Base-by-base conservation (phyloP, 805 yeast genomes). In the Nadsonia fulvescens region DNA sequence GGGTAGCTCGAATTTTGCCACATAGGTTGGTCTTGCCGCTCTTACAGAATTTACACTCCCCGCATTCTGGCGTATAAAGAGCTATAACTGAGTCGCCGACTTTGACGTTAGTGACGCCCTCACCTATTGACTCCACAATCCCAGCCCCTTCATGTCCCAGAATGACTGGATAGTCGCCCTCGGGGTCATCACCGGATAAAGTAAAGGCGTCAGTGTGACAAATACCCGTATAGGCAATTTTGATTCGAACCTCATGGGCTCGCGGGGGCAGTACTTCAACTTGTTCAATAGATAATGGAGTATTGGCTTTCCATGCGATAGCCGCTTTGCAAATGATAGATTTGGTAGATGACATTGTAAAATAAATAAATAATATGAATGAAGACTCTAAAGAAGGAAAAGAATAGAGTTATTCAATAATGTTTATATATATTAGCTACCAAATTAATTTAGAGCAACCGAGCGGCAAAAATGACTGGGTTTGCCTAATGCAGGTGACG, bases 101-200 rank as follows among this genome's bases (percentile, higher is more conserved):
- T 57, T 81, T 78, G 42, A 86, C 94, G 44, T 55, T 66, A 34
- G 82, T 71, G 33, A 89, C 98, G 37, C 78, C 95, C 48, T 77
- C 93, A 44, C 99, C 99, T 21, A 89, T 64, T 27, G 81, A 66
- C 60, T 86, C 98, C 23, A 89, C 96, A 35, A 79, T 61, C 46
- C 98, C 99, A 20, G 95, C 93, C 54, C 95, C 94, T 55, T 89
- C 99, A 55, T 89, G 99, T 35, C 99, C 99, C 43, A 91, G 63
- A 34, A 89, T 58, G 12, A 71, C 74, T 10, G 96, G 96, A 66
- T 82, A 82, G 9, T 73, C 77, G 42, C 96, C 98, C 57, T 89
- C 98, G 30, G 96, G 89, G 53, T 89, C 99, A 31, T 59, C 65
- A 33, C 98, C 99, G 25, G 92, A 73, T 38, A 89, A 62, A 8